Conservation (phyloP, 2,329 filamentous ascomycete species). For the Sarocladiaceae sp. region DNA sequence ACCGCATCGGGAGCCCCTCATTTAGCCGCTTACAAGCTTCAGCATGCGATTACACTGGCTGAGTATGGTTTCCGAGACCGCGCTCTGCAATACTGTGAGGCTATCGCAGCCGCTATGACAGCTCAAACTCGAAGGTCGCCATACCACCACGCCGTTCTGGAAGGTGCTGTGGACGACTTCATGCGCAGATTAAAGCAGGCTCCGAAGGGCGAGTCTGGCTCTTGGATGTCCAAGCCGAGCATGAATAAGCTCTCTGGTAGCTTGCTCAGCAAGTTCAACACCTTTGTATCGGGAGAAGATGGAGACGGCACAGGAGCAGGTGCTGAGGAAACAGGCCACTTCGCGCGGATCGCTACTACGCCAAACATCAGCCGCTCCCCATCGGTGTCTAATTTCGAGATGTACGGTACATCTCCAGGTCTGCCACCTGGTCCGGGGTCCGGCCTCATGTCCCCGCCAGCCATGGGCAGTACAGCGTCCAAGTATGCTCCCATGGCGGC, state of each 20-base stretch:
- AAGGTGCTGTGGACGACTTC: constrained; percentile 77
- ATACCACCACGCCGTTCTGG: constrained; percentile 76
- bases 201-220: constrained; percentile 73
- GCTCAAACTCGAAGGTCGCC: constrained; percentile 78
- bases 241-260: constrained; percentile 94
- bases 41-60: constrained; percentile 78
- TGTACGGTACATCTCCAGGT: constrained; percentile 57
- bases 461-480: constrained; percentile 27
- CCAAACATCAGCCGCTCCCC: constrained; percentile 71
- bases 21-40: constrained; percentile 84
- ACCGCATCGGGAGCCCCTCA: constrained; percentile 65
- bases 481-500: constrained; percentile 29
- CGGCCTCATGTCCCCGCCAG: constrained; percentile 26
- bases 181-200: constrained; percentile 78
- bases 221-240: constrained; percentile 91
- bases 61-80: constrained; percentile 79
- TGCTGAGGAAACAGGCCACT: constrained; percentile 67
- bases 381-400: constrained; percentile 66
- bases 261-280: constrained; percentile 90
- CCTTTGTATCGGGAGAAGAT: constrained; percentile 92
- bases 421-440: constrained; percentile 25
- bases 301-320: constrained; percentile 65
- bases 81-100: constrained; percentile 87
- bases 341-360: constrained; percentile 73
- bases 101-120: constrained; percentile 70